These are phyloP conservation scores for Tetracentron sinense DNA, from an alignment of 164 flowering plant species.

Conservation along the genomic window DNA sequence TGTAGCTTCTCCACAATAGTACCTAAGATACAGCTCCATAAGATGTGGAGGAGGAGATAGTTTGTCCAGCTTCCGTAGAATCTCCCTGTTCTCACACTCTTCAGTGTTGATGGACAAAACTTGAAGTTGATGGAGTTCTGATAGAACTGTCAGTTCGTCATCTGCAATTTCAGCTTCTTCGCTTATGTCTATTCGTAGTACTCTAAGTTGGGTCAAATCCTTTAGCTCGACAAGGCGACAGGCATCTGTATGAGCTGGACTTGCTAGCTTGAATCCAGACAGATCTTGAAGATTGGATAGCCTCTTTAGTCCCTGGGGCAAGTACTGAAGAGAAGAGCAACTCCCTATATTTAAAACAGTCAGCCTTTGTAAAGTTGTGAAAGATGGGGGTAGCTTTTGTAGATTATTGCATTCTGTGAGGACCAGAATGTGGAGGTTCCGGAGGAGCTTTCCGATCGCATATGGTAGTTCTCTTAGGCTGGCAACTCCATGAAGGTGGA, in stretches of 20 bases:
- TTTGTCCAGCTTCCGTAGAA: background rate
- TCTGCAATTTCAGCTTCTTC: slow-evolving; percentile 6
- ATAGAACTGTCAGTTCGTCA: slow-evolving; percentile 4
- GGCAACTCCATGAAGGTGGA: slow-evolving; percentile 11
- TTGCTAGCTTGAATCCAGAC: slow-evolving; percentile 13
- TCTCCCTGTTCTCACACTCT: background rate
- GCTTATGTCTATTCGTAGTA: slow-evolving; percentile 8
- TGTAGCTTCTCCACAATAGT: slow-evolving; percentile 3
- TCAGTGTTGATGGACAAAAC: slow-evolving; percentile 13
- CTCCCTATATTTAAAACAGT: slow-evolving; percentile 2
- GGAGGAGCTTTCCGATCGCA: slow-evolving; percentile 10
- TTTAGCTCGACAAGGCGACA: slow-evolving; percentile 8
- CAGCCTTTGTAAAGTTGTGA: slow-evolving; percentile 8
- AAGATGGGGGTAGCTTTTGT: background rate
- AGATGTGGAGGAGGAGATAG: slow-evolving; percentile 18
- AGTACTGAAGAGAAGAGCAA: slow-evolving; percentile 7
- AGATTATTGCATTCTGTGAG: slow-evolving; percentile 13
- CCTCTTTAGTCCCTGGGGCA: slow-evolving; percentile 11
- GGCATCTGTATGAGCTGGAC: slow-evolving; percentile 4
- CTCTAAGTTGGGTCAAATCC: slow-evolving; percentile 13
- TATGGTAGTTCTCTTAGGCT: slow-evolving; percentile 9
- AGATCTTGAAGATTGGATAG: slow-evolving; percentile 17
- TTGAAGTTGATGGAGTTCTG: slow-evolving; percentile 9
- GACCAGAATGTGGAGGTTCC: slow-evolving; percentile 15
- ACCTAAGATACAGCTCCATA: slow-evolving; percentile 16